Evolutionary conservation across 768 basidiomycete species (phyloP).

Genomic region (Auricularia sp.): DNA sequence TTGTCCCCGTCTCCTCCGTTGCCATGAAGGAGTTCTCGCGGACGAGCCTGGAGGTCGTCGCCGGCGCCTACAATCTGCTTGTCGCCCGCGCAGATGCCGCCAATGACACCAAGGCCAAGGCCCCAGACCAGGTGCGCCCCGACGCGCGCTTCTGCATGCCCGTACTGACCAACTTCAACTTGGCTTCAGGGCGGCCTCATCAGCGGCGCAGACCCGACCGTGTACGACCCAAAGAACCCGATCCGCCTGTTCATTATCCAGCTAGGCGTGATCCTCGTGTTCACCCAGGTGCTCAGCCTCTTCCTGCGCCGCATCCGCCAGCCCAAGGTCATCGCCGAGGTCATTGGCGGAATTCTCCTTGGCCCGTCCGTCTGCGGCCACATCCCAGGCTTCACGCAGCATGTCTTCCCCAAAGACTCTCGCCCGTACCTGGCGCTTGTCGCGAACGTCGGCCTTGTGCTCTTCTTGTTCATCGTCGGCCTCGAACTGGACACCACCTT

Average conservation of each 20-base stretch:
- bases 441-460: conserved; percentile 61
- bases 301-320: conserved; percentile 62
- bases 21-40: not conserved
- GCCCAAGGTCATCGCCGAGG: conserved; percentile 89
- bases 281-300: conserved; percentile 65
- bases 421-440: conserved; percentile 55
- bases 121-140: not conserved
- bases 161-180: not conserved
- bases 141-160: not conserved
- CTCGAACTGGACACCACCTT: conserved; percentile 72
- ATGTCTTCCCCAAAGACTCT: conserved; percentile 44
- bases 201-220: not conserved
- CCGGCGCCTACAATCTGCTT: not conserved
- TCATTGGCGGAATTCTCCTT: conserved; percentile 81
- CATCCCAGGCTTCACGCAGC: conserved; percentile 57
- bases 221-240: not conserved
- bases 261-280: conserved; percentile 62
- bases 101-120: not conserved
- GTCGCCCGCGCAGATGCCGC: not conserved
- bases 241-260: conserved; percentile 16
- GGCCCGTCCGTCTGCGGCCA: conserved; percentile 67
- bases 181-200: not conserved
- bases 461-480: conserved; percentile 78
- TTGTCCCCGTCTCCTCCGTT: not conserved
- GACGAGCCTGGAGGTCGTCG: not conserved